Conservation (phyloP, 306 rosid species). For the Macrotyloma uniflorum region DNA sequence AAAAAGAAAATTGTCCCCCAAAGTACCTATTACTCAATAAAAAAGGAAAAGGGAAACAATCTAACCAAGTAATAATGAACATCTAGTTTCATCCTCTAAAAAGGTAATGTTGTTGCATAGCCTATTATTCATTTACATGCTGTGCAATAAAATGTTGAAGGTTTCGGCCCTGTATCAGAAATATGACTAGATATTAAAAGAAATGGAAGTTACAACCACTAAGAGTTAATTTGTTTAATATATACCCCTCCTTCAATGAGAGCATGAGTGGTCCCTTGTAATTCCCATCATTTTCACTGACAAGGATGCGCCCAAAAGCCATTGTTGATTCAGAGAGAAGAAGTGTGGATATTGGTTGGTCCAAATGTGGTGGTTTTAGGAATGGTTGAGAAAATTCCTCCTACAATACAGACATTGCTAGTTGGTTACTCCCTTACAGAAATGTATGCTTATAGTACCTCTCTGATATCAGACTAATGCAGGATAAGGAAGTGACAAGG, state of each 20-base stretch:
- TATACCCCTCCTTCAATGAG: slow-evolving; percentile 79
- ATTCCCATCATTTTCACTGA: slow-evolving; percentile 81
- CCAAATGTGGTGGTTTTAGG: slow-evolving; percentile 95
- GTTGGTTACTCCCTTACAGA: slow-evolving; percentile 30
- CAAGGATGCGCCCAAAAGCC: slow-evolving; percentile 89
- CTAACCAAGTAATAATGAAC: slow-evolving; percentile 1
- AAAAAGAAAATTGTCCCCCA: not conserved
- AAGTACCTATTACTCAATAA: not conserved
- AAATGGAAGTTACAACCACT: slow-evolving; percentile 1
- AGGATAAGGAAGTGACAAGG: slow-evolving; percentile 24
- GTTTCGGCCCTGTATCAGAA: slow-evolving; percentile 25
- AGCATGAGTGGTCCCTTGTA: slow-evolving; percentile 93
- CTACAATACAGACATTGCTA: slow-evolving; percentile 44
- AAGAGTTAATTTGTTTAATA: slow-evolving; percentile 29
- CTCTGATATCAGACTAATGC: slow-evolving; percentile 34
- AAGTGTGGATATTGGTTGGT: slow-evolving; percentile 88
- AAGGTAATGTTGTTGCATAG: slow-evolving; percentile 15
- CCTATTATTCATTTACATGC: slow-evolving; percentile 19
- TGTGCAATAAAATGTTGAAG: slow-evolving; percentile 8
- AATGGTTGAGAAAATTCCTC: slow-evolving; percentile 96
- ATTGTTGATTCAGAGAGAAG: slow-evolving; percentile 85
- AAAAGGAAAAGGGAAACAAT: not conserved
- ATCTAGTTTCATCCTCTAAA: slow-evolving; percentile 8
- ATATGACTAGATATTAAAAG: slow-evolving; percentile 22
- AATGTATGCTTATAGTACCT: slow-evolving; percentile 31